These are phyloP conservation scores for Solanum etuberosum DNA, from an alignment of 257 asterid species.

Conservation along the genomic window DNA sequence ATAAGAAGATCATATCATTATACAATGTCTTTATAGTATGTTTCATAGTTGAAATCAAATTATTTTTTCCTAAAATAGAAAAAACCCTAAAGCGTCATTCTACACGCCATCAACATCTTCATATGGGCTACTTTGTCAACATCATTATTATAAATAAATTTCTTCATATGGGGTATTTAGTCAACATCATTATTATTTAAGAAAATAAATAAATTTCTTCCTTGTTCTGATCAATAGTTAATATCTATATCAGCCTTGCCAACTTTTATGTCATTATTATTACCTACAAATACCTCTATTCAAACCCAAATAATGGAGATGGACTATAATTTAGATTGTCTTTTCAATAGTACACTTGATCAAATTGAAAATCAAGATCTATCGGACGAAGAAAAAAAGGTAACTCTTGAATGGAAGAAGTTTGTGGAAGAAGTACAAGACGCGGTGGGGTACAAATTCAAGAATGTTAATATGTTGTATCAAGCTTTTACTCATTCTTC, in stretches of 20 bases:
- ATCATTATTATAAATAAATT: too few relatives aligned
- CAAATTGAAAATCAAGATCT: background rate
- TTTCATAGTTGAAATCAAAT: background rate
- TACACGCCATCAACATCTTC: background rate
- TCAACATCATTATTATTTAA: background rate
- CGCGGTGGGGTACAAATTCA: slow-evolving; percentile 23
- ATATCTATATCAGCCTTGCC: background rate
- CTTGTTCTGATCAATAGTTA: background rate
- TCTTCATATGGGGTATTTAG: background rate
- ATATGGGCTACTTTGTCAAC: too few relatives aligned
- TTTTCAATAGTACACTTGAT: background rate
- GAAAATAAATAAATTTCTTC: background rate
- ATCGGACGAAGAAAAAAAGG: background rate
- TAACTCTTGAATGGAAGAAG: background rate
- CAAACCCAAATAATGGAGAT: background rate
- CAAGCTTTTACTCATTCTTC: slow-evolving; percentile 36
- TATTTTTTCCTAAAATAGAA: background rate
- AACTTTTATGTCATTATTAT: background rate
- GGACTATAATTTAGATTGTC: background rate
- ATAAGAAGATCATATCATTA: background rate
- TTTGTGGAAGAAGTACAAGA: slow-evolving; percentile 4
- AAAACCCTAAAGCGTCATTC: background rate
- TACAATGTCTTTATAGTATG: background rate
- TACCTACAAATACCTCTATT: background rate
- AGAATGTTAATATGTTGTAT: slow-evolving; percentile 6